Evolutionary conservation across 1,139 yeast genomes (phyloP).

Genomic region (Candida labiduridarum): DNA sequence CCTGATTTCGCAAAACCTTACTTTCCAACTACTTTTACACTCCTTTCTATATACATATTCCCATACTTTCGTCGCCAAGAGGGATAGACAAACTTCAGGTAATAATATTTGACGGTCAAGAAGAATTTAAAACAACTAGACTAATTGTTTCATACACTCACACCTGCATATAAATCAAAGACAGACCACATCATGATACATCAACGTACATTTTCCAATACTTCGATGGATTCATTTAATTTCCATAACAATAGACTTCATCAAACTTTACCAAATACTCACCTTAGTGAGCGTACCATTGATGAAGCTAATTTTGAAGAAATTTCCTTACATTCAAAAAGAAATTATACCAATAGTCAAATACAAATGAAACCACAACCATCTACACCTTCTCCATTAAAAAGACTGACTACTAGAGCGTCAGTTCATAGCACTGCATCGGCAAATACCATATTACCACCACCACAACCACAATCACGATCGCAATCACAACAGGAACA

Average conservation of each 20-base stretch:
- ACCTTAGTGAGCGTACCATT: not conserved
- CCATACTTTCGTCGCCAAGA: not conserved
- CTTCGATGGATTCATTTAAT: slow-evolving; percentile 6
- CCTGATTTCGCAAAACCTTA: not conserved
- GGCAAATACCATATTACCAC: not conserved
- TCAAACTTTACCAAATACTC: not conserved
- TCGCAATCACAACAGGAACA: slow-evolving; percentile 7
- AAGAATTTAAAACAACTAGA: not conserved
- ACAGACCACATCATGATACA: slow-evolving; percentile 3
- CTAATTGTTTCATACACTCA: not conserved
- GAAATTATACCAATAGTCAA: not conserved
- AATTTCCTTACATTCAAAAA: slow-evolving; percentile 2
- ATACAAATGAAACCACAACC: slow-evolving; percentile 3
- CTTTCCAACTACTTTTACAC: slow-evolving; percentile 1
- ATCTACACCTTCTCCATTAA: slow-evolving; percentile 21
- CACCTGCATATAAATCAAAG: not conserved
- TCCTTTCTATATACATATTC: not conserved
- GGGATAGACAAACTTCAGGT: not conserved
- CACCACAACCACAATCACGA: too few species aligned
- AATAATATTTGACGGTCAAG: too few species aligned
- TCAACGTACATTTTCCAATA: slow-evolving; percentile 6
- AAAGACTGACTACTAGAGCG: slow-evolving; percentile 22
- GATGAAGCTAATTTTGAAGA: slow-evolving; percentile 8
- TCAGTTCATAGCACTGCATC: slow-evolving; percentile 21
- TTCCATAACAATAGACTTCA: not conserved